Base-by-base conservation (phyloP, 169 alveolate species). In the Miamiensis avidus region DNA sequence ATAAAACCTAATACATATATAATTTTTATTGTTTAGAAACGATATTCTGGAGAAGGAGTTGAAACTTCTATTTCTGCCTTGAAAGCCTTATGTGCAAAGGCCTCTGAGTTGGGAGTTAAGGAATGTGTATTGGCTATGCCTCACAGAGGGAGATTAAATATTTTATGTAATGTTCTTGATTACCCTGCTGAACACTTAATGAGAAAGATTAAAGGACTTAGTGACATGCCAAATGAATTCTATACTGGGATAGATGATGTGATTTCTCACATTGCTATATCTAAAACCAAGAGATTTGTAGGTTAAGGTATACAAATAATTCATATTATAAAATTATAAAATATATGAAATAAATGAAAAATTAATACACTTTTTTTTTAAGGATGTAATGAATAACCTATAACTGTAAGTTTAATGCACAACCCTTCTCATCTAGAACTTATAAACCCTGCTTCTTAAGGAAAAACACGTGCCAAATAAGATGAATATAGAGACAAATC, bases 401-500 rank as follows among this genome's bases (percentile, higher is more conserved):
- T 92, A 86, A 88, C 88, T 86, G 83, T 95, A 77, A 75, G 89
- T 29, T 34, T 86, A 29, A 49, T 86, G 0, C 90, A 86, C 69
- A 98, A 98, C 87, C 98, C 99, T 0, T 95, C 98, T 25, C 99
- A 98, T 88, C 88, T 98, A 76, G 99, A 98, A 91, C 97, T 98
- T n/a, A 98, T 97, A 25, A 95, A 96, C 85, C 99, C 99, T 25
- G 98, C 97, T n/a, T 95, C 94, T 34, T 86, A 92, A 81, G 99
- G 99, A 26, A 92, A 94, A 90, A 96, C 98, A n/a, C 91, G 99
- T 69, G 99, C 99, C 49, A 96, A 96, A 82, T 97, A 96, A 92
- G 90, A 90, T 78, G 90, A 84, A 74, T 82, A 78, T n/a, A n/a
- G 49, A 31, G 74, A 33, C 83, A 69, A 69, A 34, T 33, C 84